Evolutionary conservation across 768 basidiomycete genomes (phyloP), one percentile per base, ranked within the genome.

Genomic region (Calocera viscosa): DNA sequence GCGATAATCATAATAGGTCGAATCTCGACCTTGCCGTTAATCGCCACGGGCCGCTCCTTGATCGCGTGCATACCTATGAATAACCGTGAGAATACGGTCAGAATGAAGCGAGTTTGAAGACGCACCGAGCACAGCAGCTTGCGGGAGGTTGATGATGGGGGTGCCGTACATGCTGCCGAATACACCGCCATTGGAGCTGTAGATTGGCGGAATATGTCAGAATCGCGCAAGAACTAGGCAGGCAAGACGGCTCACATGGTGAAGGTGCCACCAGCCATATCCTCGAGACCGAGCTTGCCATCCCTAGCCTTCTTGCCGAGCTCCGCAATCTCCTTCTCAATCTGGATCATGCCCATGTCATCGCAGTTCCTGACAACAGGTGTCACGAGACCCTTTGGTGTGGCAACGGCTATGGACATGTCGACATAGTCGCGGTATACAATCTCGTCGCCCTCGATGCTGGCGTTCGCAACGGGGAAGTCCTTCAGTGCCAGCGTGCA

Each of bases 221-320:
- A 38, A 1, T 26, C 2, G 32, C 19, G 32, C 14, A 63, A 19
- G 65, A n/a, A 30, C 30, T 38, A 14, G 14, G 47, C 38, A 19
- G 14, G 28, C 19, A 66, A 34, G 68, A 11, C 34, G 63, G 39
- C 88, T 70, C 71, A 93, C 92, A 97, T 97, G 70, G 95, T 98
- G 83, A 99, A 97, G n/a, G 92, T 87, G 63, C 95, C 95, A 63
- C 95, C 95, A 35, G 93, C 83, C 95, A 97, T 97, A 76, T 99
- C 95, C 76, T 97, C 96, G 65, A 98, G 82, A n/a, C 89, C 87
- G 65, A 98, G 83, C 77, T 96, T 96, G 72, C 90, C 85, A 75
- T 96, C 94, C 67, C 88, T 82, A 26, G 94, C 95, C 88, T 94
- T 97, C 82, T 90, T 91, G 67, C 94, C 95, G 28, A 97, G 81